Evolutionary conservation across 208 protist genomes (phyloP).

Genomic region (Leptomonas seymouri): DNA sequence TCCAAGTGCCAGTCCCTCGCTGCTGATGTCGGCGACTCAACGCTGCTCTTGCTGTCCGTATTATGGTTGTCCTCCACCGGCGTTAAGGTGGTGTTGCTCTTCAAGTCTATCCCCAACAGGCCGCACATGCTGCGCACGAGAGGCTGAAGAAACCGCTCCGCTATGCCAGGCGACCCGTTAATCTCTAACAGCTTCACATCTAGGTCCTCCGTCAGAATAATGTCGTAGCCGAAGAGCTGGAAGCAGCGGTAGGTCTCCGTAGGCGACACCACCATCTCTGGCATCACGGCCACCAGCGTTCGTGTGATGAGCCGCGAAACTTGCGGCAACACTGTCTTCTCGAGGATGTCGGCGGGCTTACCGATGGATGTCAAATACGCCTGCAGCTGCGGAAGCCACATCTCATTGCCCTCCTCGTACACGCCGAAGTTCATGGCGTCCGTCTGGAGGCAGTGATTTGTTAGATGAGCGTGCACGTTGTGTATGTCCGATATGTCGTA

Average conservation of each 20-base stretch:
- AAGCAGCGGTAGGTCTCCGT: constrained; percentile 81
- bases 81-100: constrained; percentile 1
- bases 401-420: constrained; percentile 88
- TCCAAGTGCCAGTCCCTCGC: constrained; percentile 58
- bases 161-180: constrained; percentile 88
- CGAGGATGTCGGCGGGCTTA: constrained; percentile 43
- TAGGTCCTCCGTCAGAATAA: constrained; percentile 80
- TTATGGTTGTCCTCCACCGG: neutral
- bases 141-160: constrained; percentile 57
- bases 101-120: constrained; percentile 34
- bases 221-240: constrained; percentile 92
- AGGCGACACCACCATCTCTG: constrained; percentile 43
- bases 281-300: constrained; percentile 66
- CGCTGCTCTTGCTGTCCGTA: constrained; percentile 6
- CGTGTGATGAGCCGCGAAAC: constrained; percentile 74
- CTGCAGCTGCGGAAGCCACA: constrained; percentile 81
- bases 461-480: constrained; percentile 74
- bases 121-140: constrained; percentile 58
- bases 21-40: neutral
- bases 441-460: constrained; percentile 92
- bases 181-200: constrained; percentile 86
- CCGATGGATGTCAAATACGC: constrained; percentile 48
- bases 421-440: constrained; percentile 52
- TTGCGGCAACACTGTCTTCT: constrained; percentile 55
- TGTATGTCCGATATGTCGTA: constrained; percentile 57